Base-by-base conservation (phyloP, 331 rosid species). In the Acacia concinna region DNA sequence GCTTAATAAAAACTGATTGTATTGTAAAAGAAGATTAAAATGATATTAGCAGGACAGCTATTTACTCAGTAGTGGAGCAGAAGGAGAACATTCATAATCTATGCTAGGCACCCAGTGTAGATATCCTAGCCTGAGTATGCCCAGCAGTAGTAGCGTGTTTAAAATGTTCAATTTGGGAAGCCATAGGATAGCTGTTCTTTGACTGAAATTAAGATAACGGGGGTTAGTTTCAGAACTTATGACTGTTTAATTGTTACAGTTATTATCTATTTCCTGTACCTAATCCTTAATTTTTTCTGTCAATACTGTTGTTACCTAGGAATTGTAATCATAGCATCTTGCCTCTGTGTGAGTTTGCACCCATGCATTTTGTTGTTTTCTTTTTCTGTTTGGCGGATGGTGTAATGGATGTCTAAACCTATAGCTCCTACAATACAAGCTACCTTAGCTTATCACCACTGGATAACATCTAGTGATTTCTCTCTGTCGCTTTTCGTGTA, bases 191-290 rank as follows among this genome's bases (percentile, higher is more conserved):
- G 30, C 30, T 52, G 60, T 52, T 52, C 28, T n/a, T 3, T 21
- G 28, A 21, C 7, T 38, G 41, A 38, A 38, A 7, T 6, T 71
- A 34, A 41, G 76, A 81, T 72, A 23, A 59, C 57, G 34, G 71
- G 31, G 69, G 44, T 69, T 68, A 74, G 71, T 71, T 54, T 25
- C 51, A 27, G 49, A 76, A 78, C 64, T 57, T 75, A 32, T 67
- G 81, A 17, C 69, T 67, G 44, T 35, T 38, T 43, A 38, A 66
- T 37, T 78, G 59, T 69, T 34, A 23, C 75, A 25, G 21, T n/a
- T 21, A 40, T 28, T 54, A 54, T 73, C 66, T 51, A 18, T 72
- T 68, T 86, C 25, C 77, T 72, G 7, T 12, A 13, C 44, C 34
- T 70, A 46, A 15, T 52, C 76, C 60, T 57, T 66, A 49, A 9